Percentiles rank a stretch among this genome's conserved stretches.
These are phyloP conservation scores for Phellinidium pouzarii DNA, from an alignment of 1,284 basidiomycete genomes.

Conservation along the genomic window DNA sequence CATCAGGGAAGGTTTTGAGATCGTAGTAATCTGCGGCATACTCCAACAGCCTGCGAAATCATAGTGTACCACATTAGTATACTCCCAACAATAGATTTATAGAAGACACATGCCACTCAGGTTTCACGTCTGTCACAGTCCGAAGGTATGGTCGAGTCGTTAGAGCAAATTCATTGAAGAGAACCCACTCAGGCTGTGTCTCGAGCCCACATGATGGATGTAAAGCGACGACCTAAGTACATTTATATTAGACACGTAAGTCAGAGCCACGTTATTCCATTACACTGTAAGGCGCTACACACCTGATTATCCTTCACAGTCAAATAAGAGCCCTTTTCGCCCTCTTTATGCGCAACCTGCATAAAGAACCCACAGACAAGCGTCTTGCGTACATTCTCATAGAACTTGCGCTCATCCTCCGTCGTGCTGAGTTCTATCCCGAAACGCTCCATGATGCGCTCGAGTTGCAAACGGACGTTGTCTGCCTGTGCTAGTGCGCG, in stretches of 20 bases:
- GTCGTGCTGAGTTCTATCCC: constrained; percentile 81
- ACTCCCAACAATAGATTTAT: neutral
- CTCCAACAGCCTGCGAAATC: constrained; percentile 67
- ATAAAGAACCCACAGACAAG: constrained; percentile 96
- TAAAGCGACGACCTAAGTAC: constrained; percentile 70
- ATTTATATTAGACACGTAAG: constrained; percentile 3
- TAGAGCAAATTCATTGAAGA: constrained; percentile 97
- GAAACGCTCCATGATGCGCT: constrained; percentile 90
- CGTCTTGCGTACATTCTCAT: constrained; percentile 75
- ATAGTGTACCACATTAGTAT: neutral
- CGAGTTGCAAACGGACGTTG: constrained; percentile 90
- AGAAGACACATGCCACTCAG: constrained; percentile 84
- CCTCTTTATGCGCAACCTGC: constrained; percentile 95
- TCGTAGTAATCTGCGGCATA: constrained; percentile 80
- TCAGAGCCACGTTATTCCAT: neutral
- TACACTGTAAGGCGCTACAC: constrained; percentile 21
- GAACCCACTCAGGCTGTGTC: constrained; percentile 91
- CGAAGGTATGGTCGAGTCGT: constrained; percentile 89
- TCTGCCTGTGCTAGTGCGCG: constrained; percentile 88
- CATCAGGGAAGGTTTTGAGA: constrained; percentile 54
- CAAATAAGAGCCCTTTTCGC: constrained; percentile 78
- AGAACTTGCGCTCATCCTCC: constrained; percentile 74
- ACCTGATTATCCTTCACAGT: constrained; percentile 95
- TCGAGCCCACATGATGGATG: constrained; percentile 94
- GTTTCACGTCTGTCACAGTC: constrained; percentile 83